Percentiles rank a stretch among this genome's conserved stretches.
Conservation (phyloP, 805 yeast species). For the Candida fluviatilis region DNA sequence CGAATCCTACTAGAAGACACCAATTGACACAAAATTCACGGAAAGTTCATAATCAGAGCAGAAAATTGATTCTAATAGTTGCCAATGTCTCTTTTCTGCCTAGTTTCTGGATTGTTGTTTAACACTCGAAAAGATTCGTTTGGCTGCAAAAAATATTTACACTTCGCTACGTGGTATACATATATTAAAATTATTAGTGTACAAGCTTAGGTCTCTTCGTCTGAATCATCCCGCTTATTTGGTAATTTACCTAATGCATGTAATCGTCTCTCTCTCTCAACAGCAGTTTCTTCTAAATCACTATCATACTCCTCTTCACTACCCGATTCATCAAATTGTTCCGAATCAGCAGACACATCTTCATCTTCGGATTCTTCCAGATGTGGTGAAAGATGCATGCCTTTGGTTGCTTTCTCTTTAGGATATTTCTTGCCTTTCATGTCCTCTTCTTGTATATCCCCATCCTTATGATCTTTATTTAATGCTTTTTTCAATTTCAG, state of each 20-base stretch:
- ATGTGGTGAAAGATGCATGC: neutral
- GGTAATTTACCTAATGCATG: constrained; percentile 48
- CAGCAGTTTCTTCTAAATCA: constrained; percentile 53
- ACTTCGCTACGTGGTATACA: too few species aligned
- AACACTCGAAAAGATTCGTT: too few species aligned
- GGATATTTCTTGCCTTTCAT: neutral
- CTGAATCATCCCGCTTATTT: constrained; percentile 39
- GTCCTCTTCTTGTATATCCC: neutral
- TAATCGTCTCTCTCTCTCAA: constrained; percentile 60
- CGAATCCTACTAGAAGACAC: too few species aligned
- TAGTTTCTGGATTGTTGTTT: too few species aligned
- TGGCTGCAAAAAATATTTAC: too few species aligned
- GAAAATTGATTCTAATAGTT: too few species aligned
- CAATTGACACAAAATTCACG: too few species aligned
- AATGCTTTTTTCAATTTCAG: neutral
- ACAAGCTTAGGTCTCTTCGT: constrained; percentile 48
- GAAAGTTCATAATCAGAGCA: too few species aligned
- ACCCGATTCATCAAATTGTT: constrained; percentile 8
- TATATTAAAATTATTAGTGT: too few species aligned
- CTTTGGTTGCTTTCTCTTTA: neutral
- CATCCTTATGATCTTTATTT: neutral
- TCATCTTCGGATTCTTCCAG: constrained; percentile 7
- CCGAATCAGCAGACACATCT: constrained; percentile 15
- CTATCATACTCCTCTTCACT: constrained; percentile 15
- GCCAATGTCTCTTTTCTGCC: too few species aligned